Conservation (phyloP, 2,329 filamentous ascomycete genomes). For the Ampelomyces quisqualis region DNA sequence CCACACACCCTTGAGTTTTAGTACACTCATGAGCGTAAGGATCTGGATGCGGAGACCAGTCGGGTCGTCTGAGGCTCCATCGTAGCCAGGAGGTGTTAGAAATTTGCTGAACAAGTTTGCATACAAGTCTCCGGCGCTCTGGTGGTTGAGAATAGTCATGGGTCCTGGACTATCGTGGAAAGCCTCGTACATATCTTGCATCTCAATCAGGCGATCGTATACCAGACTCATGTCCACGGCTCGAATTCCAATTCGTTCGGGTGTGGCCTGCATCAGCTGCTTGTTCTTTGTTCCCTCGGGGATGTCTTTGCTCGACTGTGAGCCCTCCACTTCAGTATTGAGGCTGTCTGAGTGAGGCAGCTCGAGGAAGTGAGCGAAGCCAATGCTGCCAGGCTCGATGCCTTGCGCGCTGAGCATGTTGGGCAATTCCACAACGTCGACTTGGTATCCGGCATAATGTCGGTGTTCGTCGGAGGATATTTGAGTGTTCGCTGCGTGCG, state of each 20-base stretch:
- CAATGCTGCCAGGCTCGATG: constrained; percentile 69
- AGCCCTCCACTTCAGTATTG: constrained; percentile 56
- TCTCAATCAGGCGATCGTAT: constrained; percentile 41
- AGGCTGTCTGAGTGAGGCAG: constrained; percentile 64
- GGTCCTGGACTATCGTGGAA: constrained; percentile 55
- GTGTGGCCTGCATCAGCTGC: constrained; percentile 42
- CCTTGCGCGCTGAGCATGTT: constrained; percentile 74
- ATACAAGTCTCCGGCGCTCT: constrained; percentile 55
- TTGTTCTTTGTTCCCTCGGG: constrained; percentile 46
- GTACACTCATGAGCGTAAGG: constrained; percentile 64
- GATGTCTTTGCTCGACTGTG: constrained; percentile 33
- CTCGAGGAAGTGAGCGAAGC: constrained; percentile 68
- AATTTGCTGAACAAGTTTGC: constrained; percentile 48
- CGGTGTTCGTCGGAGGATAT: constrained; percentile 15
- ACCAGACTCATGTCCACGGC: constrained; percentile 34
- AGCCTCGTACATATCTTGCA: constrained; percentile 57
- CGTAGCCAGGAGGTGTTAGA: constrained; percentile 43
- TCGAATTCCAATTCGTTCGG: constrained; percentile 44
- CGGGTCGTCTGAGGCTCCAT: constrained; percentile 55
- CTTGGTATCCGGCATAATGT: constrained; percentile 32
- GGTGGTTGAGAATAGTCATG: constrained; percentile 53
- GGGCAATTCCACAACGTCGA: constrained; percentile 56
- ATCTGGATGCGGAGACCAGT: constrained; percentile 68
- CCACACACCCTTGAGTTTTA: constrained; percentile 68
- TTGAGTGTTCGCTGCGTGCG: constrained; percentile 16